Conservation (phyloP, 1,139 yeast genomes). For the Diutina mesorugosa region DNA sequence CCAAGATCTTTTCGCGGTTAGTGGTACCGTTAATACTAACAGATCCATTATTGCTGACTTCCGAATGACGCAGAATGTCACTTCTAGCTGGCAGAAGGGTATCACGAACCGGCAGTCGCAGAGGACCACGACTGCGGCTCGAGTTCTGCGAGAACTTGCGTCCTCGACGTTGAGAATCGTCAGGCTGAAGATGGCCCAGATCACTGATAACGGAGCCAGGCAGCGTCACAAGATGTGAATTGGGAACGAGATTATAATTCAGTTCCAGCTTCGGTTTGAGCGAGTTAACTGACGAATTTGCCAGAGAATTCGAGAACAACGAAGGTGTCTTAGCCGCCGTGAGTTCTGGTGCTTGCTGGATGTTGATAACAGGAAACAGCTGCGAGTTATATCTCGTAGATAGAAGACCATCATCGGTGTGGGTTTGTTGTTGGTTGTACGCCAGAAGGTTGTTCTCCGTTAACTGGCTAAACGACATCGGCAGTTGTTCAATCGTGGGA, state of each 20-base stretch:
- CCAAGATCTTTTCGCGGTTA: slow-evolving; percentile 47
- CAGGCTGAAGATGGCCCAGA: slow-evolving; percentile 17
- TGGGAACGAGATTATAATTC: neutral
- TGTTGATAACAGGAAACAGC: slow-evolving; percentile 13
- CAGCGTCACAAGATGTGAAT: neutral
- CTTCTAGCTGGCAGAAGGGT: neutral
- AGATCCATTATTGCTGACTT: neutral
- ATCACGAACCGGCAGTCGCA: slow-evolving; percentile 1
- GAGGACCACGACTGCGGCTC: slow-evolving; percentile 2
- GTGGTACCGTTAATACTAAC: slow-evolving; percentile 5
- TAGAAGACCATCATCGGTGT: slow-evolving; percentile 4
- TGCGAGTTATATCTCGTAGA: slow-evolving; percentile 3
- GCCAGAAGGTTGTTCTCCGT: slow-evolving; percentile 18
- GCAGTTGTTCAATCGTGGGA: neutral
- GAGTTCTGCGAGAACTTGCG: slow-evolving; percentile 17
- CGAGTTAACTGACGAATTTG: slow-evolving; percentile 14
- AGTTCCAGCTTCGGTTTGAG: neutral
- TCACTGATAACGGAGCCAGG: neutral
- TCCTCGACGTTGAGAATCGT: slow-evolving; percentile 22
- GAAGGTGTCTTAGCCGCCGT: slow-evolving; percentile 30
- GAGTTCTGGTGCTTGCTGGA: slow-evolving; percentile 21
- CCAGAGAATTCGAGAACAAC: slow-evolving; percentile 28
- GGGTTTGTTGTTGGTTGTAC: slow-evolving; percentile 9
- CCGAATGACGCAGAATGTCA: neutral
- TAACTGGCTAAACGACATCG: slow-evolving; percentile 6